phyloP scores from a whole-genome alignment of 352 stramenopile genomes.

The Pythium scleroteichum region DNA sequence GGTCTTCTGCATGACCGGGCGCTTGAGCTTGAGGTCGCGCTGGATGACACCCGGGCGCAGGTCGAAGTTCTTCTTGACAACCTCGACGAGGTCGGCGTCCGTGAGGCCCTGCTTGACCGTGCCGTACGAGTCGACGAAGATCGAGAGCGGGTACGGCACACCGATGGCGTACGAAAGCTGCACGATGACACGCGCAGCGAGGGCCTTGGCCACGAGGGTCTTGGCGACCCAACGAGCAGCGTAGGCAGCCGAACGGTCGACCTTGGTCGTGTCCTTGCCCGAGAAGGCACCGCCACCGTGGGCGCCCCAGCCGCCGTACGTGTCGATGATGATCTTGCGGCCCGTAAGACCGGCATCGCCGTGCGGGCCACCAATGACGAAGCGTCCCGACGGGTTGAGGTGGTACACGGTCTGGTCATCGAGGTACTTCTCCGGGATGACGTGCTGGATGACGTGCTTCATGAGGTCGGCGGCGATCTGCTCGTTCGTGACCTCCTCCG shows the following conservation, averaged over 20 bases:
- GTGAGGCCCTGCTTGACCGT: conserved; percentile 95
- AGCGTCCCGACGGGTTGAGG: conserved; percentile 98
- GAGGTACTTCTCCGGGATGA: conserved; percentile 98
- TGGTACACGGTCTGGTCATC: conserved; percentile 99
- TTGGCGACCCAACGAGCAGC: conserved; percentile 99
- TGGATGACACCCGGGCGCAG: conserved; percentile 97
- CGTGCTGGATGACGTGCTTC: conserved; percentile 98
- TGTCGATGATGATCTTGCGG: conserved; percentile 99
- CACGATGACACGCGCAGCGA: conserved; percentile 94
- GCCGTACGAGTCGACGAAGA: conserved; percentile 98
- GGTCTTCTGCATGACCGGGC: conserved; percentile 98
- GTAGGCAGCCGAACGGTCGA: conserved; percentile 98
- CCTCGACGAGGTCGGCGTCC: conserved; percentile 95
- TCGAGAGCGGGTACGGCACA: conserved; percentile 95
- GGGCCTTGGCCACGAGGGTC: conserved; percentile 94
- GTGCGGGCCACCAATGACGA: conserved; percentile 99
- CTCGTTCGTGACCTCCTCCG: conserved; percentile 98
- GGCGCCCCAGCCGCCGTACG: conserved; percentile 98
- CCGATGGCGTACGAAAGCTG: conserved; percentile 99
- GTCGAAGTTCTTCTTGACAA: conserved; percentile 99
- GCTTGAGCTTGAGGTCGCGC: conserved; percentile 97
- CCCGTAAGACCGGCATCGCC: conserved; percentile 98
- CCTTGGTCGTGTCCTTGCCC: conserved; percentile 99
- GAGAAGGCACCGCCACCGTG: conserved; percentile 99
- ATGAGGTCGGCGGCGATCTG: conserved; percentile 98